A percentile compares a stretch with the other conserved stretches of the same genome.
These are phyloP conservation scores for Neurospora cerealis DNA, from an alignment of 495 filamentous ascomycete species.

Conservation along the genomic window DNA sequence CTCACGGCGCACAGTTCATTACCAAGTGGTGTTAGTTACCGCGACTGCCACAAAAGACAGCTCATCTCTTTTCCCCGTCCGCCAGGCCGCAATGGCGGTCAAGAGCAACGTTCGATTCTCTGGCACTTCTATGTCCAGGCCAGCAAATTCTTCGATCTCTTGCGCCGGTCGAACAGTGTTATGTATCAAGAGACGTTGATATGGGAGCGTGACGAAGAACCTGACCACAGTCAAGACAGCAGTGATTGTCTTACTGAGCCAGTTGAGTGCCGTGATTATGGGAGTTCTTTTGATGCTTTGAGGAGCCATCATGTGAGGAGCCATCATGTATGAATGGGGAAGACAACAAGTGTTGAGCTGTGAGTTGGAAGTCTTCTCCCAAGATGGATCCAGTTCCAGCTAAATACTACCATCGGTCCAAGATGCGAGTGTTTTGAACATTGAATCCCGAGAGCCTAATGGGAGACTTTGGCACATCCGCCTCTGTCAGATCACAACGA, in stretches of 20 bases:
- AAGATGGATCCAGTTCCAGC: neutral
- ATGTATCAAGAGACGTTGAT: conserved; percentile 1
- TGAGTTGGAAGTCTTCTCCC: neutral
- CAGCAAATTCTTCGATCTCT: neutral
- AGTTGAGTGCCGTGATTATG: neutral
- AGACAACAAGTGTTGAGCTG: neutral
- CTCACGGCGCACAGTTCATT: neutral
- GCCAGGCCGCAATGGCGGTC: neutral
- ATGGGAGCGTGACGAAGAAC: conserved; percentile 1
- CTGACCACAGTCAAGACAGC: neutral
- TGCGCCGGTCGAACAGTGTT: neutral
- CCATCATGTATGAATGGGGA: too few species aligned
- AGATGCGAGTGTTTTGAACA: neutral
- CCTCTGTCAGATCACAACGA: neutral
- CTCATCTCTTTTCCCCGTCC: neutral
- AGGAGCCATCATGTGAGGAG: too few species aligned
- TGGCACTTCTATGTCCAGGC: neutral
- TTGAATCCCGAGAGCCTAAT: neutral
- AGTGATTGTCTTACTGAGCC: neutral
- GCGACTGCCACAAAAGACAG: neutral
- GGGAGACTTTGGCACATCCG: neutral
- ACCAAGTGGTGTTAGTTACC: neutral
- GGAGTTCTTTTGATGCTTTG: neutral
- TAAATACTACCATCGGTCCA: neutral
- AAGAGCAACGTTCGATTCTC: neutral